phyloP scores from a whole-genome alignment of 257 asterid species.

The Knoxia roxburghii region DNA sequence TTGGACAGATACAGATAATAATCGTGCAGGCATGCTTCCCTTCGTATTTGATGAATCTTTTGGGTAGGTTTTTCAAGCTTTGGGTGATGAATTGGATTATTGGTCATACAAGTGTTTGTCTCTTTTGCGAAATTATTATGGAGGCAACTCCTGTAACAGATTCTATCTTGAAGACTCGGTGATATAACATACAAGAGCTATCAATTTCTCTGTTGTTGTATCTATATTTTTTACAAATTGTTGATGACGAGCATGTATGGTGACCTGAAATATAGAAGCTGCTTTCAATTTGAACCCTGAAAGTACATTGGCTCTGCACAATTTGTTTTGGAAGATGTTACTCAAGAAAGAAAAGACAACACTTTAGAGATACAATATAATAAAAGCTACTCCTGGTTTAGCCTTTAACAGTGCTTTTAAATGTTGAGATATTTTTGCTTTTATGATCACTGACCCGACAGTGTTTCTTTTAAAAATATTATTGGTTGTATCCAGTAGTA shows the following conservation, averaged over 20 bases:
- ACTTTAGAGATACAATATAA: not conserved
- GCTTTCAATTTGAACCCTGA: not conserved
- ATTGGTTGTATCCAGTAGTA: not conserved
- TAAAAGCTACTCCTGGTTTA: not conserved
- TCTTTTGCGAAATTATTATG: not conserved
- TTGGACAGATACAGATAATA: constrained; percentile 94
- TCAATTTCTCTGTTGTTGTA: not conserved
- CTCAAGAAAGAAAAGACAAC: not conserved
- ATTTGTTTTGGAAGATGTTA: not conserved
- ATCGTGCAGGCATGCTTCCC: constrained; percentile 99
- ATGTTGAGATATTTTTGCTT: not conserved
- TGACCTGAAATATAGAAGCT: not conserved
- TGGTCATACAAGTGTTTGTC: not conserved
- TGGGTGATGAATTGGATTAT: not conserved
- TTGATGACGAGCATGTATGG: not conserved
- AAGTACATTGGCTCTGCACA: not conserved
- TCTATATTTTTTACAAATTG: not conserved
- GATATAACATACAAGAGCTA: not conserved
- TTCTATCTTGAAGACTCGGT: not conserved
- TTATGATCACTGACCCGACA: not conserved
- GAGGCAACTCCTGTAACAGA: not conserved
- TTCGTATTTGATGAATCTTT: constrained; percentile 94
- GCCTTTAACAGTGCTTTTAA: not conserved
- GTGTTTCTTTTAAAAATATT: not conserved
- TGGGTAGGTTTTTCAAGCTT: constrained; percentile 53